Percentiles rank a stretch among this genome's conserved stretches.
These are phyloP conservation scores for Fusarium solani-melongenae DNA, from an alignment of 2,329 filamentous ascomycete genomes.

Conservation along the genomic window DNA sequence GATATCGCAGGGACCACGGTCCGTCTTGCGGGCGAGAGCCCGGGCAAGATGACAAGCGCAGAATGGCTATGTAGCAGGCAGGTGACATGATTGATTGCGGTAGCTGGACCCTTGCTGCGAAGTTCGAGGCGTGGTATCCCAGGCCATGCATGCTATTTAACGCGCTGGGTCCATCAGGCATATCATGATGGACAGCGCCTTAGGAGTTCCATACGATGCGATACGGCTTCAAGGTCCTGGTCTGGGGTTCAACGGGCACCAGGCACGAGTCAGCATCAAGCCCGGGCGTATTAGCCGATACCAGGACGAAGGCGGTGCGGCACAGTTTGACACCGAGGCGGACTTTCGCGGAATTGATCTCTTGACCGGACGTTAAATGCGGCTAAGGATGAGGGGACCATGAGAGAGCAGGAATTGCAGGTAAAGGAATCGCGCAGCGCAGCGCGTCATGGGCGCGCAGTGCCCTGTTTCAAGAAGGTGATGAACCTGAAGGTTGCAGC, in stretches of 20 bases:
- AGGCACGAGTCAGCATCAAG: not conserved
- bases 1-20: slow-evolving; percentile 6
- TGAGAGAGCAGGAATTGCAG: not conserved
- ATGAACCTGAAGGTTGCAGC: slow-evolving; percentile 2
- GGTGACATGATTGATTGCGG: not conserved
- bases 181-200: not conserved
- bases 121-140: slow-evolving; percentile 1
- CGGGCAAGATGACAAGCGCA: not conserved
- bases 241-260: not conserved
- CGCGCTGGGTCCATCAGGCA: not conserved
- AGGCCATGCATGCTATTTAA: slow-evolving; percentile 31
- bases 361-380: not conserved
- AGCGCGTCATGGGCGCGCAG: not conserved
- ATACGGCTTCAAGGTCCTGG: not conserved
- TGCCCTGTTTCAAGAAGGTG: not conserved
- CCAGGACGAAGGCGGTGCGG: not conserved
- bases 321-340: not conserved
- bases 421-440: not conserved
- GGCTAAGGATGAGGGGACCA: not conserved
- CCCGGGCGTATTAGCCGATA: not conserved
- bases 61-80: not conserved
- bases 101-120: not conserved
- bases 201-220: slow-evolving; percentile 6
- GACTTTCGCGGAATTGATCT: not conserved
- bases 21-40: not conserved